These are phyloP conservation scores for Ogataea populi-albae DNA, from an alignment of 805 yeast genomes.

Conservation along the genomic window DNA sequence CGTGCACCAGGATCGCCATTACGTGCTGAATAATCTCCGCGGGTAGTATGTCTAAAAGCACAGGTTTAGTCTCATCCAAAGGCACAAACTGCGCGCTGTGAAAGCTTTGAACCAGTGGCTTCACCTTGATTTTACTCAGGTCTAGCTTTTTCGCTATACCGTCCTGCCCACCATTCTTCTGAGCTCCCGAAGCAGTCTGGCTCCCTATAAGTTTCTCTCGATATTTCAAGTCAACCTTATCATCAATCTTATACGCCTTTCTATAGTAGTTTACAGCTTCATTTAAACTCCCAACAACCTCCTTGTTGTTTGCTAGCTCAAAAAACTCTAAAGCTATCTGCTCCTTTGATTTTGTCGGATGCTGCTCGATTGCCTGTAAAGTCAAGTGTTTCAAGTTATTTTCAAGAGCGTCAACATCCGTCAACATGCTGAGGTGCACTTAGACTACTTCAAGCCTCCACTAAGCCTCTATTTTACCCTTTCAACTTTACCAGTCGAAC, in stretches of 20 bases:
- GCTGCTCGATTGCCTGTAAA: slow-evolving; percentile 24
- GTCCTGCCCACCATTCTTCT: slow-evolving; percentile 14
- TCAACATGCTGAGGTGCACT: too few relatives aligned
- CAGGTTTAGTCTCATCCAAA: slow-evolving; percentile 34
- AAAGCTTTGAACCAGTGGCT: slow-evolving; percentile 37
- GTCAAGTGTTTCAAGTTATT: slow-evolving; percentile 22
- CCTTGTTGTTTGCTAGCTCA: slow-evolving; percentile 70
- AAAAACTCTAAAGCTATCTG: slow-evolving; percentile 58
- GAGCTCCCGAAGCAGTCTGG: slow-evolving; percentile 19
- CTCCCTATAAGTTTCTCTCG: slow-evolving; percentile 46
- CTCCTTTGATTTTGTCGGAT: slow-evolving; percentile 31
- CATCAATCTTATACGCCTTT: slow-evolving; percentile 59
- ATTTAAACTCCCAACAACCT: slow-evolving; percentile 69
- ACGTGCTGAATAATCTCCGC: slow-evolving; percentile 56
- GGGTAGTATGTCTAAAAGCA: slow-evolving; percentile 46
- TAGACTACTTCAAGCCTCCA: too few relatives aligned
- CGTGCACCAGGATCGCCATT: slow-evolving; percentile 43
- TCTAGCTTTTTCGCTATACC: slow-evolving; percentile 31
- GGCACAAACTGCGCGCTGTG: slow-evolving; percentile 26
- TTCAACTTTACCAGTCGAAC: too few relatives aligned
- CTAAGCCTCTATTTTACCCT: too few relatives aligned
- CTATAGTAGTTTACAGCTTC: slow-evolving; percentile 77
- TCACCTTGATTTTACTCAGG: slow-evolving; percentile 42
- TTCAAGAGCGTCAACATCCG: slow-evolving; percentile 21
- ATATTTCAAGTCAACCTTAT: slow-evolving; percentile 64